Evolutionary conservation across 1,139 yeast genomes (phyloP).

Genomic region (Blastobotrys malaysiensis): DNA sequence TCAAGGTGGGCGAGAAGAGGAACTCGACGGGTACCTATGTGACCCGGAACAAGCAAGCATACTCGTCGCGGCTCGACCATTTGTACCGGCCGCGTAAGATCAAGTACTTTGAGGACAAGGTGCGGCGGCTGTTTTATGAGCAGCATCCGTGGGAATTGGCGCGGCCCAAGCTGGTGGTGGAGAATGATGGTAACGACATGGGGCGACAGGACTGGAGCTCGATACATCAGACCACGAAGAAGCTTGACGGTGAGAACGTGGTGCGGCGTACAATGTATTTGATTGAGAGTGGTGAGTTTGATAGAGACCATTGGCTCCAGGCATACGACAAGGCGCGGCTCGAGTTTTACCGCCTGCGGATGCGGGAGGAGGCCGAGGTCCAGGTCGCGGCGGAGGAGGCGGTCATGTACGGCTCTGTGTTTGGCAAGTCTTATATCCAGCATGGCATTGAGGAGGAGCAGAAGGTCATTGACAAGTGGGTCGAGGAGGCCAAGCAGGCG

Average conservation of each 20-base stretch:
- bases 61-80: conserved; percentile 32
- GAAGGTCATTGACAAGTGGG: conserved; percentile 66
- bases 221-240: conserved; percentile 65
- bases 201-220: conserved; percentile 65
- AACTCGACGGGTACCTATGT: conserved; percentile 36
- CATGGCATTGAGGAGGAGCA: conserved; percentile 71
- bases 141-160: conserved; percentile 99
- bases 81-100: conserved; percentile 58
- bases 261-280: conserved; percentile 86
- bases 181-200: conserved; percentile 57
- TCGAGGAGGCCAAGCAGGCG: conserved; percentile 48
- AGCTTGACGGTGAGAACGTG: conserved; percentile 87
- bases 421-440: conserved; percentile 54
- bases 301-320: conserved; percentile 41
- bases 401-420: conserved; percentile 76
- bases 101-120: conserved; percentile 70
- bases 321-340: conserved; percentile 84
- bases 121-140: conserved; percentile 73
- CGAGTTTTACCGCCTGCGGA: conserved; percentile 82
- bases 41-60: conserved; percentile 42
- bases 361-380: conserved; percentile 73
- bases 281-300: conserved; percentile 38
- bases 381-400: conserved; percentile 81
- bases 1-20: conserved; percentile 14
- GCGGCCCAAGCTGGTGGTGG: conserved; percentile 82